Evolutionary conservation across 225 moss, liverwort and hornwort species (phyloP).

Genomic region (Neckera pumila): DNA sequence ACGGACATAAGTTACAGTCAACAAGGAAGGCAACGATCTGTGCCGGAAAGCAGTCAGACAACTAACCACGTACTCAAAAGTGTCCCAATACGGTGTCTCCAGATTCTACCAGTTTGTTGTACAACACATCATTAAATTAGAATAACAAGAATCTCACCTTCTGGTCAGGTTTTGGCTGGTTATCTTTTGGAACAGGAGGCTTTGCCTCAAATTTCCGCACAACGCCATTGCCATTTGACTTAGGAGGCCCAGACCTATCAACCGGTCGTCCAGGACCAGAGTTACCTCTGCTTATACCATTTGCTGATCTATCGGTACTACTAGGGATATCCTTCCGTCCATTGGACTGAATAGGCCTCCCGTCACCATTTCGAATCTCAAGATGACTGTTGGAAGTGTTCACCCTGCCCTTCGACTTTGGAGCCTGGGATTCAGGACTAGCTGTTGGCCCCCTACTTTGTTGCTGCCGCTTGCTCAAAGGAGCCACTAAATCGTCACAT

Average conservation of each 20-base stretch:
- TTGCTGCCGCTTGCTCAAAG: constrained; percentile 27
- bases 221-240: constrained; percentile 15
- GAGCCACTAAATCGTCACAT: constrained; percentile 40
- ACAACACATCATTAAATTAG: background rate
- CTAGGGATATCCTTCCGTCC: constrained; percentile 22
- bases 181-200: constrained; percentile 28
- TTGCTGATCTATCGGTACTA: constrained; percentile 23
- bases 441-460: constrained; percentile 35
- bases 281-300: constrained; percentile 33
- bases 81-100: background rate
- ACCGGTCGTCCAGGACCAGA: constrained; percentile 38
- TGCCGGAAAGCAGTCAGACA: background rate
- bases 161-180: constrained; percentile 44
- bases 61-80: background rate
- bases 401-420: constrained; percentile 41
- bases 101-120: background rate
- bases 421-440: constrained; percentile 34
- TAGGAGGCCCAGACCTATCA: constrained; percentile 24
- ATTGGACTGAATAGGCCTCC: constrained; percentile 13
- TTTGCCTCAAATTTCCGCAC: constrained; percentile 48
- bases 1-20: background rate
- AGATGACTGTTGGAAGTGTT: constrained; percentile 44
- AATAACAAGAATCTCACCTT: constrained; percentile 32
- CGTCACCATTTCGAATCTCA: constrained; percentile 25
- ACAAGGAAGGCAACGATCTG: background rate